A percentile compares a stretch with the other conserved stretches of the same genome.
Conservation (phyloP, 2,329 filamentous ascomycete species). For the Capronia epimyces region DNA sequence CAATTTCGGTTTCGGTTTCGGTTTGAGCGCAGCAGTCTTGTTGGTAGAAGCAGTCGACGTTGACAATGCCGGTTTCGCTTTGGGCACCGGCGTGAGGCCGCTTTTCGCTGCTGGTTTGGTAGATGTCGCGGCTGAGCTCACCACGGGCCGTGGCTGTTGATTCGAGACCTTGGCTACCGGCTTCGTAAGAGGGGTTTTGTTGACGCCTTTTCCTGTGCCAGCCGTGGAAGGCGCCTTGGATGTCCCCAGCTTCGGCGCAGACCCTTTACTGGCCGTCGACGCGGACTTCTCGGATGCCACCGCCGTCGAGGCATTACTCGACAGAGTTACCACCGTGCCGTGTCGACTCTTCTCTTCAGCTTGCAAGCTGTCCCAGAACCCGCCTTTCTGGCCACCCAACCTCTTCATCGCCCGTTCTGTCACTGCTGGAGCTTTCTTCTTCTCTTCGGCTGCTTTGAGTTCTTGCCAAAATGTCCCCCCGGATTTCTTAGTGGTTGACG, state of each 20-base stretch:
- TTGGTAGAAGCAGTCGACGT: background rate
- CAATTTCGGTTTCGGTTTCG: background rate
- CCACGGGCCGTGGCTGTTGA: background rate
- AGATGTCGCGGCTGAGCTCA: background rate
- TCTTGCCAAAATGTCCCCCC: constrained; percentile 27
- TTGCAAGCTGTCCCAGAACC: constrained; percentile 25
- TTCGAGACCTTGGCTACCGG: background rate
- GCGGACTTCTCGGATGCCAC: constrained; percentile 17
- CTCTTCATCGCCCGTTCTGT: constrained; percentile 1
- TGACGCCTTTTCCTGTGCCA: background rate
- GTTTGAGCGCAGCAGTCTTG: background rate
- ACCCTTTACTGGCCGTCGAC: background rate
- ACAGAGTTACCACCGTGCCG: constrained; percentile 24
- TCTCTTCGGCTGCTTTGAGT: constrained; percentile 22
- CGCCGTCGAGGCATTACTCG: constrained; percentile 24
- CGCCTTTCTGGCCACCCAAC: constrained; percentile 8
- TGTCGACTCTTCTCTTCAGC: constrained; percentile 21
- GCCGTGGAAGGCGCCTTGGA: constrained; percentile 1
- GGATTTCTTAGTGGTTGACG: constrained; percentile 7
- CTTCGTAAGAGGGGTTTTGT: background rate
- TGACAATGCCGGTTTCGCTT: background rate
- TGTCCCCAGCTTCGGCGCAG: background rate
- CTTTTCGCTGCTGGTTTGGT: background rate
- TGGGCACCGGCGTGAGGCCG: background rate
- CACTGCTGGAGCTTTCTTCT: constrained; percentile 7